A percentile compares a stretch with the other conserved stretches of the same genome.
Evolutionary conservation across 345 rosid species (phyloP).

Genomic region (Eutrema yunnanense): DNA sequence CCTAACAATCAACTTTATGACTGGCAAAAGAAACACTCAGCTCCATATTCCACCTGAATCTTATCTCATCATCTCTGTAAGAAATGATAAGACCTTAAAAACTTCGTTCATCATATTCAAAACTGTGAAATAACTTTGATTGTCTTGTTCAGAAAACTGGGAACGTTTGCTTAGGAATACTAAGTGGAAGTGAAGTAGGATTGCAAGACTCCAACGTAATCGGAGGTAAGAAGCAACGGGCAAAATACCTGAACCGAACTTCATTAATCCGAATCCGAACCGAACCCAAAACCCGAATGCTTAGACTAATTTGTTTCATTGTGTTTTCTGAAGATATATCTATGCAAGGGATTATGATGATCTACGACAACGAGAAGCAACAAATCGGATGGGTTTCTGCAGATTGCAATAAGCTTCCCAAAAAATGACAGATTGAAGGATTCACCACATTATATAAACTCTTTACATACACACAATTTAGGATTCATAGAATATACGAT

Average conservation of each 20-base stretch:
- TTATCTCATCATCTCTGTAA: constrained; percentile 68
- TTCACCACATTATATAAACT: not conserved
- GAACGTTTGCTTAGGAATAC: constrained; percentile 69
- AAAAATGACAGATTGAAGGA: not conserved
- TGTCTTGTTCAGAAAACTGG: constrained; percentile 41
- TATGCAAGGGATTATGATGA: constrained; percentile 52
- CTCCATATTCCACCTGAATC: constrained; percentile 56
- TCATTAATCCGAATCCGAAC: too few species aligned
- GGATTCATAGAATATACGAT: too few species aligned
- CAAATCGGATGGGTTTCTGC: constrained; percentile 65
- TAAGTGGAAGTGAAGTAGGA: constrained; percentile 52
- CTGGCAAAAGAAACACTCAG: constrained; percentile 34
- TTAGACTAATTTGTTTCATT: not conserved
- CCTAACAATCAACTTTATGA: constrained; percentile 38
- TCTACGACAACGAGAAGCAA: constrained; percentile 64
- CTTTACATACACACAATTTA: not conserved
- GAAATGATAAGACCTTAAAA: constrained; percentile 1
- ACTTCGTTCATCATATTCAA: not conserved
- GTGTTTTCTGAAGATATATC: constrained; percentile 36
- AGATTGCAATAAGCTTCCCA: constrained; percentile 48
- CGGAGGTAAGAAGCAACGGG: constrained; percentile 44
- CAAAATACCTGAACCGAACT: not conserved
- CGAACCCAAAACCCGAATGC: not conserved
- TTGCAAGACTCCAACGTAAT: constrained; percentile 43
- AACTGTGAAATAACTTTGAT: not conserved